A percentile compares a stretch with the other conserved stretches of the same genome.
Conservation (phyloP, 225 moss, liverwort and hornwort genomes). For the Lunularia cruciata region DNA sequence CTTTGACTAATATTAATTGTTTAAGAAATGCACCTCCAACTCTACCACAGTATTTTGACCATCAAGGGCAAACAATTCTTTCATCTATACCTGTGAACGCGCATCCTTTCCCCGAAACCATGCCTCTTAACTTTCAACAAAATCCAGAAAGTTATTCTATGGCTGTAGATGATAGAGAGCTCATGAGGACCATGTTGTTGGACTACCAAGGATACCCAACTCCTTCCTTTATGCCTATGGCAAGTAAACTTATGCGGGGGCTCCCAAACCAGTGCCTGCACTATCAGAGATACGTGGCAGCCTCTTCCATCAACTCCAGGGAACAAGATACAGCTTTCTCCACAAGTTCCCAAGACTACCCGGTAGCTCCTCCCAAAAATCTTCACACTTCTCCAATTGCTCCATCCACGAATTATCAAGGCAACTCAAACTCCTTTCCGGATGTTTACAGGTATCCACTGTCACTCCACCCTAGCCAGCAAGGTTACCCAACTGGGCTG, state of each 20-base stretch:
- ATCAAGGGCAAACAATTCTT: neutral
- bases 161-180: neutral
- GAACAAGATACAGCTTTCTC: too few species aligned
- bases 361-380: neutral
- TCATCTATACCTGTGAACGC: neutral
- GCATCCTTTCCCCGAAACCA: neutral
- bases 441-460: too few species aligned
- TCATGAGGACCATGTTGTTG: neutral
- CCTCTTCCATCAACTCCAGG: neutral
- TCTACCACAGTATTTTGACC: neutral
- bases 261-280: neutral
- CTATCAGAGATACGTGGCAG: neutral
- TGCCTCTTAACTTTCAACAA: neutral
- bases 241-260: neutral
- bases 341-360: neutral
- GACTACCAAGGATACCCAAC: slow-evolving; percentile 2
- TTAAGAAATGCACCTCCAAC: neutral
- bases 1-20: neutral
- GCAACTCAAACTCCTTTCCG: too few species aligned
- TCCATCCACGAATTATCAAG: too few species aligned
- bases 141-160: neutral
- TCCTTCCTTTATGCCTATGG: neutral
- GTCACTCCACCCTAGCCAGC: too few species aligned
- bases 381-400: too few species aligned
- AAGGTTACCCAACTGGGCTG: too few species aligned